Evolutionary conservation across 805 yeast species (phyloP), one percentile per base, ranked within the genome.

Genomic region (Barnettozyma siamensis): DNA sequence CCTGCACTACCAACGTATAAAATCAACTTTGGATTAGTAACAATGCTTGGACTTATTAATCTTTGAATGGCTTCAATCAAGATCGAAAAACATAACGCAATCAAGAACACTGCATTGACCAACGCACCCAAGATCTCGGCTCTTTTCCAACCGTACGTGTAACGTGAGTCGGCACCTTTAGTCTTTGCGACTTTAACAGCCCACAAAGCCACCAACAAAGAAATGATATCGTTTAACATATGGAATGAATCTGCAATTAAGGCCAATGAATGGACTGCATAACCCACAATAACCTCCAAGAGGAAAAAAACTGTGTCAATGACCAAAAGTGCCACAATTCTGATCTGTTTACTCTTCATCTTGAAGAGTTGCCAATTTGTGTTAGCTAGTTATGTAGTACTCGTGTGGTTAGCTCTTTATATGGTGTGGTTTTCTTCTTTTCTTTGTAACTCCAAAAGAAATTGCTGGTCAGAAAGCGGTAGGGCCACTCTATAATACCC

Each of bases 131-230:
- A 70, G 40, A 91, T 89, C 63, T 91, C 99, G 5, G 98, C 98
- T 51, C 99, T 74, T 62, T 91, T 95, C 95, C 97, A 88, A 15
- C 99, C 99, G 56, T 93, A 91, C 3, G 98, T 93, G 66, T 86
- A 91, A 43, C 80, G 81, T 3, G 93, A 82, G 59, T 88, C 93
- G 1, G 96, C 93, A 23, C 80, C 78, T 54, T 79, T 76, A 31
- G 77, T 78, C 53, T 83, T 83, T 40, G 96, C 88, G 11, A 88
- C 96, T 47, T 76, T 76, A 17, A 93, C 98, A 0, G 99, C 99
- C 97, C 97, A 91, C 26, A 89, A 67, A 0, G 99, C 99, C 38
- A 91, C 88, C 16, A 89, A 49, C 28, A 91, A 69, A 1, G 97
- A 88, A 44, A 91, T 79, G 41, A 91, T 86, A 64, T 91, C 99